Evolutionary conservation across 768 basidiomycete genomes (phyloP), one percentile per base, ranked within the genome.

Genomic region (Leccinum rimulosum): DNA sequence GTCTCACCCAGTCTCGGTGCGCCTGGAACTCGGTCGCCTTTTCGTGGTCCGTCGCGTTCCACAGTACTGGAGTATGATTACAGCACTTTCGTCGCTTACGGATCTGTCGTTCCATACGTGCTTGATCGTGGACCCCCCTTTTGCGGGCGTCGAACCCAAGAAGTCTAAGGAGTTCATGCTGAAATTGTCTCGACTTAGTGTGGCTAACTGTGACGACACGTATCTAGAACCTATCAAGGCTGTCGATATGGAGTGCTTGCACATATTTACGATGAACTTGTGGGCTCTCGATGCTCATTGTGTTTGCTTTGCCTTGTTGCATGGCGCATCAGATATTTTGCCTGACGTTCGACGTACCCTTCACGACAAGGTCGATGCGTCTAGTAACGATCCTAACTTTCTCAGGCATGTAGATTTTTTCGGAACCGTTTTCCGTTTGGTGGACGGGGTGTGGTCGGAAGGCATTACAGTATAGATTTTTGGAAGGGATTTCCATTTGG

Each of bases 381-480:
- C 36, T 3, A 6, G 15, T 36, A 2, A 6, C 15, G 22, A 22
- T 22, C 22, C 22, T 22, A 36, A 17, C 22, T 22, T 22, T 40
- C 38, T 40, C 38, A n/a, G 17, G 38, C 38, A 4, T 40, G 38
- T 40, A n/a, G n/a, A 40, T n/a, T 40, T n/a, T 10, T 40, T 40
- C 8, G 40, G 40, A 5, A 40, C 17, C 4, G 17, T 6, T 17
- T 9, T 61, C 6, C n/a, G 12, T 54, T 40, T 55, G 25, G 56
- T 60, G n/a, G 50, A 62, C n/a, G 56, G 58, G 19, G 31, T 54
- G 27, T 66, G 64, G 64, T 33, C 22, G 11, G 15, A 47, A n/a
- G 38, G 15, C 15, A 15, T 6, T 0, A 17, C 0, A 7, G 36
- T 36, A 6, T 14, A 36, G 22, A 22, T 22, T 22, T 22, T 22